Conservation (phyloP, 345 rosid species). For the Eucalyptus globulus region DNA sequence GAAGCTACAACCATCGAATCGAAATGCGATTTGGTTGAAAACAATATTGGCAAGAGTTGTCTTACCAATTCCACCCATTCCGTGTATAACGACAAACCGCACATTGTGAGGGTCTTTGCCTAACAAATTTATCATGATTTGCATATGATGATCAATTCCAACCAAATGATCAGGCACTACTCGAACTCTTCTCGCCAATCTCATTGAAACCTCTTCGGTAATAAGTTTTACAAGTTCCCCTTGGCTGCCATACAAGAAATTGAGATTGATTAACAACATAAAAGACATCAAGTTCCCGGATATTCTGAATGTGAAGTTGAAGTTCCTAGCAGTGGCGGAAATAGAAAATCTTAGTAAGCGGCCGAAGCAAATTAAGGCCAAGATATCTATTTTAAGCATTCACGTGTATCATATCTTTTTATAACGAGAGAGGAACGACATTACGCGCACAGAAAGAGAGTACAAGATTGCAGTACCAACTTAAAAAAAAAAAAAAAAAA, state of each 20-base stretch:
- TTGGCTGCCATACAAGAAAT: not conserved
- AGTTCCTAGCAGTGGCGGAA: not conserved
- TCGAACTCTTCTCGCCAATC: not conserved
- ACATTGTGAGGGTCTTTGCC: not conserved
- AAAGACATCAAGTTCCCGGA: not conserved
- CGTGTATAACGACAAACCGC: not conserved
- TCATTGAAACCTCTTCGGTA: not conserved
- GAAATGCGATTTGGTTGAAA: not conserved
- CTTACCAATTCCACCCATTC: not conserved
- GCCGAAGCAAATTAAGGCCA: not conserved
- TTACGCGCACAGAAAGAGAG: not conserved
- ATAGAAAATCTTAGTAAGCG: not conserved
- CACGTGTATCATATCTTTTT: not conserved
- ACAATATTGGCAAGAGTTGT: not conserved
- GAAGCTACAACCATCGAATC: not conserved
- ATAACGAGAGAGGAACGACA: not conserved
- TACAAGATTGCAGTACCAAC: not conserved
- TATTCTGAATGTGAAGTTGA: not conserved
- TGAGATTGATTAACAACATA: not conserved
- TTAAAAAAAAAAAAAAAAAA: too few relatives aligned
- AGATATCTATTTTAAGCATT: not conserved
- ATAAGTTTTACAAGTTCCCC: not conserved
- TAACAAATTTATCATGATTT: not conserved
- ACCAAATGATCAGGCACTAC: not conserved
- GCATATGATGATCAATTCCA: not conserved